phyloP scores from a whole-genome alignment of 2,329 filamentous ascomycete genomes.

The Xylariales sp. region DNA sequence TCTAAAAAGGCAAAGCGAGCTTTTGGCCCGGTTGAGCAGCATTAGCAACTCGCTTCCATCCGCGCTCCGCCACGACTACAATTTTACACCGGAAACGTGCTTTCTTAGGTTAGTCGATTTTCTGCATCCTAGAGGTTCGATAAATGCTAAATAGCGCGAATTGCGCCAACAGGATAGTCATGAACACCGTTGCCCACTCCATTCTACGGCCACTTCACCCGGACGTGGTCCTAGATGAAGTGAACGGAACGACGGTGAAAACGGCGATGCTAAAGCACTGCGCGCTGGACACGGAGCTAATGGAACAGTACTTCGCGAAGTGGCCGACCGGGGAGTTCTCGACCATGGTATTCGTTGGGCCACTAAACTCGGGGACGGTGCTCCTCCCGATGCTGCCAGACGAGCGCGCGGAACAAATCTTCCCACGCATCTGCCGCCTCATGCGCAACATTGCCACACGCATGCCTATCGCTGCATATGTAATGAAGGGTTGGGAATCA shows the following conservation, averaged over 20 bases:
- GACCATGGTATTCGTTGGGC: constrained; percentile 24
- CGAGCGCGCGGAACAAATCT: constrained; percentile 14
- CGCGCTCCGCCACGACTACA: constrained; percentile 21
- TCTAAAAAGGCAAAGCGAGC: background rate
- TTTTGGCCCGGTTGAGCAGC: constrained; percentile 4
- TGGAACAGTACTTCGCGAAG: constrained; percentile 32
- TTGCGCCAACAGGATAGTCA: constrained; percentile 13
- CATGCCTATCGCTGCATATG: constrained; percentile 30
- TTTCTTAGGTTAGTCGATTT: constrained; percentile 21
- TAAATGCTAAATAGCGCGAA: background rate
- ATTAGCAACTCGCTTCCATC: constrained; percentile 19
- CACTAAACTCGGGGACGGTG: constrained; percentile 26
- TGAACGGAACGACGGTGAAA: constrained; percentile 9
- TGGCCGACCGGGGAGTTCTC: constrained; percentile 31
- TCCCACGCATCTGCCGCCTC: constrained; percentile 30
- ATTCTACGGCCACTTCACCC: constrained; percentile 22
- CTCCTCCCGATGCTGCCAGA: constrained; percentile 28
- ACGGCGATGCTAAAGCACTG: constrained; percentile 12
- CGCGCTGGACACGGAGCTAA: constrained; percentile 22
- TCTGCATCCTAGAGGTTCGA: background rate
- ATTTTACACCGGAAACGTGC: constrained; percentile 35
- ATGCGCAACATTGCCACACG: constrained; percentile 18
- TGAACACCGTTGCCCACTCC: constrained; percentile 19
- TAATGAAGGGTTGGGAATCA: constrained; percentile 32
- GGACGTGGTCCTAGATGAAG: constrained; percentile 6